Conservation (phyloP, 352 stramenopile species). For the Stramenopiles sp. region DNA sequence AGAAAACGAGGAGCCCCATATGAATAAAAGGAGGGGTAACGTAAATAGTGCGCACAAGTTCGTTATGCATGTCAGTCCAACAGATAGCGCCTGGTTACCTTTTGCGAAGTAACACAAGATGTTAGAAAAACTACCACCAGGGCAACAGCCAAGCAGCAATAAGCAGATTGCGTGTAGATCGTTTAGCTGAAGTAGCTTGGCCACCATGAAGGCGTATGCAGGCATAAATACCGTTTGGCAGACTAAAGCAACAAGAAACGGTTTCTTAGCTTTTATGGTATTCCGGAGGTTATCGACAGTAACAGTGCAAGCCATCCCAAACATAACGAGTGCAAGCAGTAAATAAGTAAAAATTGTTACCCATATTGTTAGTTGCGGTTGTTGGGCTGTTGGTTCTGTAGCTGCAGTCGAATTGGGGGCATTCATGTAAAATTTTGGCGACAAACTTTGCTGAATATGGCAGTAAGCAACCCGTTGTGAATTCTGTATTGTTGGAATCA, state of each 20-base stretch:
- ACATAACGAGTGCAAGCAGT: constrained; percentile 7
- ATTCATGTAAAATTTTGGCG: no score
- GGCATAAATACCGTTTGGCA: constrained; percentile 21
- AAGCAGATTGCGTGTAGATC: constrained; percentile 6
- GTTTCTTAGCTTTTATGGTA: constrained; percentile 12
- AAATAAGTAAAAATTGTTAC: constrained; percentile 7
- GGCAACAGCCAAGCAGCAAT: constrained; percentile 21
- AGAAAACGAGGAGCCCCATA: constrained; percentile 14
- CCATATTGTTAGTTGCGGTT: not conserved
- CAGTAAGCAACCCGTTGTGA: no score
- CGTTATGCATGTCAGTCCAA: constrained; percentile 19
- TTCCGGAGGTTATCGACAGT: not conserved
- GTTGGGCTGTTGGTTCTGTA: not conserved
- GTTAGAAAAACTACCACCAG: constrained; percentile 21
- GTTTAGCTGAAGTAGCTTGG: not conserved
- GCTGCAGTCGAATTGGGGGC: not conserved
- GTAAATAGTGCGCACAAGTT: constrained; percentile 17
- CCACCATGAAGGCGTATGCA: constrained; percentile 16
- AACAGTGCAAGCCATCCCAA: constrained; percentile 8
- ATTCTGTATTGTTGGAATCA: no score
- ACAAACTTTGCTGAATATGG: no score
- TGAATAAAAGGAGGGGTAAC: constrained; percentile 15
- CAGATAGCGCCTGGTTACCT: constrained; percentile 21
- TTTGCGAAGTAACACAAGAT: constrained; percentile 23
- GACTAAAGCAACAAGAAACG: constrained; percentile 15